These are phyloP conservation scores for Buddleja alternifolia DNA, from an alignment of 257 asterid genomes.

Conservation along the genomic window DNA sequence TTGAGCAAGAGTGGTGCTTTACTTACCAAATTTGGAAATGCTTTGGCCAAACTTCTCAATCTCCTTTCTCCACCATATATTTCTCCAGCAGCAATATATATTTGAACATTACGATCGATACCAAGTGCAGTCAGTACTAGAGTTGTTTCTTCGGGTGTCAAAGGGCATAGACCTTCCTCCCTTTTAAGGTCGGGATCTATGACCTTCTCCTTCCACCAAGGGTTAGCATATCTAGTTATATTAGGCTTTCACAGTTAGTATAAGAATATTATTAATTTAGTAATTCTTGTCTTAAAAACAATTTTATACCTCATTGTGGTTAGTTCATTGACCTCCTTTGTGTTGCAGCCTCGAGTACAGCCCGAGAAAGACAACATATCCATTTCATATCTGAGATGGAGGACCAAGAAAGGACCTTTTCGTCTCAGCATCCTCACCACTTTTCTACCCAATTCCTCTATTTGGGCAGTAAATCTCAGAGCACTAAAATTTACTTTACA, in stretches of 20 bases:
- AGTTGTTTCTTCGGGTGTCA: conserved; percentile 62
- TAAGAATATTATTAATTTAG: background rate
- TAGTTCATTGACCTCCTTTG: conserved; percentile 45
- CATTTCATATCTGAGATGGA: conserved; percentile 67
- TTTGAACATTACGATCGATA: conserved; percentile 45
- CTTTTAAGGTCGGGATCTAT: conserved; percentile 53
- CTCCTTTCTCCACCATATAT: conserved; percentile 53
- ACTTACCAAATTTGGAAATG: conserved; percentile 51
- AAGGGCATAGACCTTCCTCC: conserved; percentile 59
- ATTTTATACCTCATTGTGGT: conserved; percentile 50
- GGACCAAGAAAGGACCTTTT: conserved; percentile 53
- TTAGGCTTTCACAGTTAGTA: conserved; percentile 19
- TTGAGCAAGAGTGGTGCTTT: conserved; percentile 2
- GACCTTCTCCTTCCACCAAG: conserved; percentile 60
- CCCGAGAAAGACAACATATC: conserved; percentile 65
- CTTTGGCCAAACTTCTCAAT: conserved; percentile 42
- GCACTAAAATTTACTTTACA: conserved; percentile 51
- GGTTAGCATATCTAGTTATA: conserved; percentile 45
- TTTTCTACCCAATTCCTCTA: conserved; percentile 56
- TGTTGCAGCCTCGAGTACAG: conserved; percentile 55
- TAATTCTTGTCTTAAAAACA: background rate
- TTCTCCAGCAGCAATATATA: conserved; percentile 61
- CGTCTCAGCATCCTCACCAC: conserved; percentile 42
- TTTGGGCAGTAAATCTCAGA: conserved; percentile 49
- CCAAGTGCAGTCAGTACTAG: conserved; percentile 51